Evolutionary conservation across 2,329 filamentous ascomycete species (phyloP).

Genomic region (Ceratocystis eucalypticola): DNA sequence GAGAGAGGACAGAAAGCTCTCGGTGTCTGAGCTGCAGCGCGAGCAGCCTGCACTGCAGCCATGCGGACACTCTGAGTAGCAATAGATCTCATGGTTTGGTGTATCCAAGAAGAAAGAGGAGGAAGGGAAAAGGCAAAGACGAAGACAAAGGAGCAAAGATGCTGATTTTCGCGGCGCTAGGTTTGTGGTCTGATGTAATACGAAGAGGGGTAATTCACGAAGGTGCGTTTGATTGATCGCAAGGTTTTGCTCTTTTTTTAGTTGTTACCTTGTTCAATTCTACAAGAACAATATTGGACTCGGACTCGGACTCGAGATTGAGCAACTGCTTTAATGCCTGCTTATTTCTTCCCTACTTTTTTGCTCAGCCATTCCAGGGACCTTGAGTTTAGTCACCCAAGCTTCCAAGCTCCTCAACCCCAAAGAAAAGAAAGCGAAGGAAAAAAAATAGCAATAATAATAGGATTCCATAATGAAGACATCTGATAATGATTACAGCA

Average conservation of each 20-base stretch:
- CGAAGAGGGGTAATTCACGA: neutral
- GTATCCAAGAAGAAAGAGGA: neutral
- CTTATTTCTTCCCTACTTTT: neutral
- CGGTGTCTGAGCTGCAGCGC: neutral
- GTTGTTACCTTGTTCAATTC: neutral
- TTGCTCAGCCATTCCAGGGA: neutral
- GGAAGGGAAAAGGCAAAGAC: neutral
- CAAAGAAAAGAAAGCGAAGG: neutral
- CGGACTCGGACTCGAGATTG: neutral
- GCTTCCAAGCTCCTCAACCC: constrained; percentile 1
- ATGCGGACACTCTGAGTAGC: neutral
- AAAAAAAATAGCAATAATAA: neutral
- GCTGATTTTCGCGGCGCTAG: neutral
- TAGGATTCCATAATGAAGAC: neutral
- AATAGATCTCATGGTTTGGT: neutral
- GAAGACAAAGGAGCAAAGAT: neutral
- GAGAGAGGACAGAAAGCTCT: neutral
- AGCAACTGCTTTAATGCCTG: neutral
- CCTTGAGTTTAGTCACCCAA: constrained; percentile 1
- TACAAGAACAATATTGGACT: neutral
- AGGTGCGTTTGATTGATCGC: neutral
- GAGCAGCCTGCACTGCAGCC: neutral
- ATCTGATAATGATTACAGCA: neutral
- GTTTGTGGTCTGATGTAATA: neutral
- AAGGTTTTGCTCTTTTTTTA: neutral